phyloP scores from a whole-genome alignment of 2,329 filamentous ascomycete species.

The Penicillium brasilianum region DNA sequence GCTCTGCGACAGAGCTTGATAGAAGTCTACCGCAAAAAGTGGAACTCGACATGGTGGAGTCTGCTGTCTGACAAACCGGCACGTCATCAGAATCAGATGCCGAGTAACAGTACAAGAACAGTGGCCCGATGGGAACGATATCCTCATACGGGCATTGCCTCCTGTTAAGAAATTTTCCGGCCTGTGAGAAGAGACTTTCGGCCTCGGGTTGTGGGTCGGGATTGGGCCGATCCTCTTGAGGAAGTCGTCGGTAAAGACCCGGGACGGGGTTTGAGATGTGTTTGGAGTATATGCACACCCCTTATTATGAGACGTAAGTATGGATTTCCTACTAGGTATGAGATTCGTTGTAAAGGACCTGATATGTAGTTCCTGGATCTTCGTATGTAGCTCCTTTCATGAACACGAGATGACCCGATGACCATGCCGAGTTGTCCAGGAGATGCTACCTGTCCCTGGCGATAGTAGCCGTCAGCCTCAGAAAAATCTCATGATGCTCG shows the following conservation, averaged over 20 bases:
- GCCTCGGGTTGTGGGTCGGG: slow-evolving; percentile 6
- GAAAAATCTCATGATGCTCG: too few species aligned
- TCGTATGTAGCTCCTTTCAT: too few species aligned
- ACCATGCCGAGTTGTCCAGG: too few species aligned
- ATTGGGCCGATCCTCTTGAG: slow-evolving; percentile 1
- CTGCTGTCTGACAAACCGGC: not conserved
- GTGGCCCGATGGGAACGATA: not conserved
- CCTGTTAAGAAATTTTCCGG: slow-evolving; percentile 7
- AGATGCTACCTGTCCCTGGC: too few species aligned
- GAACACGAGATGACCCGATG: too few species aligned
- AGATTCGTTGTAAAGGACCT: too few species aligned
- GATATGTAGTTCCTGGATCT: too few species aligned
- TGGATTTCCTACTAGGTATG: too few species aligned
- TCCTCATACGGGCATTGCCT: not conserved
- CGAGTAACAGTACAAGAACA: not conserved
- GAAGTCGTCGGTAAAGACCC: not conserved
- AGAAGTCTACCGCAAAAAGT: not conserved
- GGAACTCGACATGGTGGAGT: not conserved
- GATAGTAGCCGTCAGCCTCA: too few species aligned
- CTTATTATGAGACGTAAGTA: too few species aligned
- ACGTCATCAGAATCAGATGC: not conserved
- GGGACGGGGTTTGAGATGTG: not conserved
- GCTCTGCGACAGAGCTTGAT: not conserved
- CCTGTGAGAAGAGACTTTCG: not conserved
- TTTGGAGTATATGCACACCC: too few species aligned